Conservation (phyloP, 2,329 filamentous ascomycete species). For the Westerdykella sp. region DNA sequence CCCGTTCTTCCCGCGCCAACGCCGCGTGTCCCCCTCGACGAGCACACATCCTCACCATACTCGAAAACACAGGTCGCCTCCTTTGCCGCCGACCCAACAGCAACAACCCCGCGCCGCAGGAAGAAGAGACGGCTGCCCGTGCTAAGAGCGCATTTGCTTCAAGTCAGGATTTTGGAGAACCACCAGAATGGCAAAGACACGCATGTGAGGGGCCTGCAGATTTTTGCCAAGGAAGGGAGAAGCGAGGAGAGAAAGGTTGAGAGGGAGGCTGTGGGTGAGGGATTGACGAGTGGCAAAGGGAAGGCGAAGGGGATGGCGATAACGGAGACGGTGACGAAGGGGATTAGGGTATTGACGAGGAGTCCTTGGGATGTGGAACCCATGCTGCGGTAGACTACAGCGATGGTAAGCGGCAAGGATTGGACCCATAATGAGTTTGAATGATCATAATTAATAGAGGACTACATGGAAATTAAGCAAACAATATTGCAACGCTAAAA, state of each 20-base stretch:
- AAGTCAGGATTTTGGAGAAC: constrained; percentile 88
- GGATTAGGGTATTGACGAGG: constrained; percentile 6
- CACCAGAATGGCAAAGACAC: constrained; percentile 99
- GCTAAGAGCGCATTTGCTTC: constrained; percentile 80
- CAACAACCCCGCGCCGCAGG: constrained; percentile 19
- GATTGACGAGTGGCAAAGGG: neutral
- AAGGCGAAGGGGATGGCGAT: too few relatives aligned
- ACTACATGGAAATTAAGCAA: too few relatives aligned
- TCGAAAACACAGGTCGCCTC: neutral
- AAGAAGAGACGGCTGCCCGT: constrained; percentile 62
- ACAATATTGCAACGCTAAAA: too few relatives aligned
- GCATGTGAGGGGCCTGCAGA: constrained; percentile 88
- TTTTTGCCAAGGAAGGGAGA: constrained; percentile 54
- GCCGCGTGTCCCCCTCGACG: constrained; percentile 16
- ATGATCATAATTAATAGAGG: too few relatives aligned
- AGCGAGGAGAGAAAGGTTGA: constrained; percentile 9
- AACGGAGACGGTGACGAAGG: neutral
- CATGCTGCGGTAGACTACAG: constrained; percentile 10
- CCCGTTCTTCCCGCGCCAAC: constrained; percentile 1
- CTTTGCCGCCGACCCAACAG: constrained; percentile 12
- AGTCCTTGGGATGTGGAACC: constrained; percentile 17
- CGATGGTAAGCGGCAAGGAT: too few relatives aligned
- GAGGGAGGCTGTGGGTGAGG: constrained; percentile 9
- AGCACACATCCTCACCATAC: constrained; percentile 11
- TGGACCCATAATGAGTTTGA: too few relatives aligned